Evolutionary conservation across 768 basidiomycete species (phyloP).

Genomic region (Termitomyces sp.): DNA sequence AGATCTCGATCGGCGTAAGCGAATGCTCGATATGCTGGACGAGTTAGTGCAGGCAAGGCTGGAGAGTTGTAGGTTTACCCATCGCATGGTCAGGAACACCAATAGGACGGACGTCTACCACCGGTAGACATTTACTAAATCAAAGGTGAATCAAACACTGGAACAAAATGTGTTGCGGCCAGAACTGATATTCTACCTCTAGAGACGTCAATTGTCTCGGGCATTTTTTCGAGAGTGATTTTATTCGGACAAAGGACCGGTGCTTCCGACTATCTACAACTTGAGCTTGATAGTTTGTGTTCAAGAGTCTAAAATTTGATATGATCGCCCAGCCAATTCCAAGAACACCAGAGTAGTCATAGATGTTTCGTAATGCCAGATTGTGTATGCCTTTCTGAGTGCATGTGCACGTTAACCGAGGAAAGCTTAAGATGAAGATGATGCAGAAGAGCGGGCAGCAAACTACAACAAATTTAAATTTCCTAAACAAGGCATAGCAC

Average conservation of each 20-base stretch:
- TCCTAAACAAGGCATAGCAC: neutral
- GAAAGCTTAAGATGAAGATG: neutral
- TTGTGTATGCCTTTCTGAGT: neutral
- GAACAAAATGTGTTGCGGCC: neutral
- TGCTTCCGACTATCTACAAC: neutral
- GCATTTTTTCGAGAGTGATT: neutral
- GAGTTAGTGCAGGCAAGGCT: slow-evolving; percentile 69
- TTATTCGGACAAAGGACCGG: neutral
- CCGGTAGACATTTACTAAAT: slow-evolving; percentile 14
- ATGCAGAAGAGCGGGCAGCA: neutral
- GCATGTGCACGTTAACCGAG: neutral
- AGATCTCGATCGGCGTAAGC: slow-evolving; percentile 27
- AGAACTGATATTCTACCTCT: neutral
- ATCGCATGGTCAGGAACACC: slow-evolving; percentile 46
- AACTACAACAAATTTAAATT: neutral
- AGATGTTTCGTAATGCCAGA: no score
- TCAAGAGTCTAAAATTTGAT: neutral
- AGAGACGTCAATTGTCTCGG: neutral
- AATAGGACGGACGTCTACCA: slow-evolving; percentile 24
- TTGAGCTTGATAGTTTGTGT: neutral
- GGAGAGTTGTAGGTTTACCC: slow-evolving; percentile 69
- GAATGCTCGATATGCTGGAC: slow-evolving; percentile 62
- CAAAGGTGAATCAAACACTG: neutral
- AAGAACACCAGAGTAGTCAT: no score
- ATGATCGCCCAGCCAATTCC: no score